A percentile compares a stretch with the other conserved stretches of the same genome.
Conservation (phyloP, 192 early-diverging fungal species). For the Coemansia javaensis region DNA sequence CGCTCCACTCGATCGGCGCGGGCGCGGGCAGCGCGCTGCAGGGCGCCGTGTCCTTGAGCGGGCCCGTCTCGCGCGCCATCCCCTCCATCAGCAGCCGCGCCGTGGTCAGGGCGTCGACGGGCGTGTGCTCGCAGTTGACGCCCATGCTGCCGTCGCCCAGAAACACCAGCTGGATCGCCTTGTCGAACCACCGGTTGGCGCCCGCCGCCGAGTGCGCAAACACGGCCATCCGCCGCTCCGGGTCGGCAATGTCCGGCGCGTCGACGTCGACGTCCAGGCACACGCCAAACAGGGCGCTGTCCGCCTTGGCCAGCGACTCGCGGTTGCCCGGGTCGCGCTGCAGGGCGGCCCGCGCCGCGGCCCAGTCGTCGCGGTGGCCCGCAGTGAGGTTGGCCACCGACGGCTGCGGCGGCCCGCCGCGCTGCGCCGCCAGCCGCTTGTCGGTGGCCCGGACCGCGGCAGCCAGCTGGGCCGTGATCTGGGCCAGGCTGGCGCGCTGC, state of each 20-base stretch:
- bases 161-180: constrained; percentile 85
- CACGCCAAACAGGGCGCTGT: constrained; percentile 78
- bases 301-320: constrained; percentile 58
- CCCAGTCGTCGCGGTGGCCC: constrained; percentile 86
- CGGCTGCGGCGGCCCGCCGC: constrained; percentile 23
- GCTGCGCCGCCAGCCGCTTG: neutral
- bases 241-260: constrained; percentile 53
- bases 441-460: constrained; percentile 17
- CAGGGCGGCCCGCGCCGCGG: constrained; percentile 54
- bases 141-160: constrained; percentile 80
- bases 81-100: constrained; percentile 74
- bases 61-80: constrained; percentile 36
- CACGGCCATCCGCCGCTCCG: constrained; percentile 64
- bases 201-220: constrained; percentile 75
- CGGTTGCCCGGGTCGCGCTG: constrained; percentile 49
- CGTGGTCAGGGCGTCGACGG: constrained; percentile 85
- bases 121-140: constrained; percentile 95
- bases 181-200: constrained; percentile 95
- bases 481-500: constrained; percentile 53
- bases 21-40: constrained; percentile 51
- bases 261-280: constrained; percentile 75
- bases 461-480: constrained; percentile 38
- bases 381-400: constrained; percentile 79
- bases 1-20: constrained; percentile 64
- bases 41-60: constrained; percentile 7